Base-by-base conservation (phyloP, 2,329 filamentous ascomycete genomes). In the Penicillium sclerotigenum region DNA sequence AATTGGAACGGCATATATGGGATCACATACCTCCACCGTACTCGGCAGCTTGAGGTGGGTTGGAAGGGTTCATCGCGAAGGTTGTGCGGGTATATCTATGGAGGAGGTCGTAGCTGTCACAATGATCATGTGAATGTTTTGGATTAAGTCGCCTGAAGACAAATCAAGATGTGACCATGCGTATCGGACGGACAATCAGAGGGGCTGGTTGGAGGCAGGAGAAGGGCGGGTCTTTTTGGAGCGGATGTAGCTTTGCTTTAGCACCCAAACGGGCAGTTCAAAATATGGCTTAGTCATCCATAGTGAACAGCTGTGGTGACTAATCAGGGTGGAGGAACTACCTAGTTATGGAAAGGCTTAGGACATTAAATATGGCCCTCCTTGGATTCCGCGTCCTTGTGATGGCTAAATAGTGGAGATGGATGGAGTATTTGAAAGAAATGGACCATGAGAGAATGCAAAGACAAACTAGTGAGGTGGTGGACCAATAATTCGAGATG, bases 21-120 rank as follows among this genome's bases (percentile, higher is more conserved):
- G 38, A 46, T 46, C 24, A 74, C 75, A 59, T 75, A 79, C 77
- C 77, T 73, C 77, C 77, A 60, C 77, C 77, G 56, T 79, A 79
- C 66, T 79, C 77, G 59, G 76, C 76, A 56, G 76, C 67, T 61
- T 75, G 75, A 51, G 77, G 77, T 64, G 75, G 71, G 61, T 75
- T 71, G 54, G 74, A 75, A 61, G 75, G 68, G 59, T 77, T 77
- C 75, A 77, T 77, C 42, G 64, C 54, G 58, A 54, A 22, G 28
- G 57, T 52, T 45, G 56, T 52, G 61, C 48, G 45, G 46, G 45
- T 41, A 28, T 41, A 22, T 28, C 38, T 28, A 41, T 28, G 26
- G 26, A 37, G 36, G 42, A 22, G 18, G 40, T 38, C 6, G 28
- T 13, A 34, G 40, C 20, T 24, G 16, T 26, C 36, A 42, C 38